Evolutionary conservation across 768 basidiomycete genomes (phyloP).

Genomic region (Rhizopogon rudus): DNA sequence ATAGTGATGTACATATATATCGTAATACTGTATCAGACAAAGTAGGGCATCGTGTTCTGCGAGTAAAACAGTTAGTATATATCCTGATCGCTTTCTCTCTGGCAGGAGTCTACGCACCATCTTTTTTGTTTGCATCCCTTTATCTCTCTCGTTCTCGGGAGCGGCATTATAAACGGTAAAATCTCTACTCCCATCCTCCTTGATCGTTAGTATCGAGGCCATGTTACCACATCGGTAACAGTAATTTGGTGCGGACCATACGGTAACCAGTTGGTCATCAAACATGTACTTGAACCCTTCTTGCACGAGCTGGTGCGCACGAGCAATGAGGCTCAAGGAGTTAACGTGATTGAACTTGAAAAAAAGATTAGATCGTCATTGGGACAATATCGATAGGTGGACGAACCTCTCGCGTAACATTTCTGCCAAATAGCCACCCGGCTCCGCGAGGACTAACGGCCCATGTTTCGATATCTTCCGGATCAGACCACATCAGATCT

Average conservation of each 20-base stretch:
- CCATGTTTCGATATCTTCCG: slow-evolving; percentile 94
- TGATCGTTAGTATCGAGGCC: slow-evolving; percentile 85
- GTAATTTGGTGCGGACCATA: slow-evolving; percentile 91
- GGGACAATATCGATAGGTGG: background rate
- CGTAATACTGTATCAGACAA: slow-evolving; percentile 31
- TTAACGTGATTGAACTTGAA: slow-evolving; percentile 96
- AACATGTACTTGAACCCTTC: slow-evolving; percentile 98
- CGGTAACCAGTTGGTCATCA: slow-evolving; percentile 84
- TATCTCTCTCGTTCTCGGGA: slow-evolving; percentile 83
- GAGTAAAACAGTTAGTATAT: background rate
- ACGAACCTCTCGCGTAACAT: slow-evolving; percentile 76
- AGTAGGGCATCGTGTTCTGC: slow-evolving; percentile 54
- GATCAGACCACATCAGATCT: slow-evolving; percentile 99
- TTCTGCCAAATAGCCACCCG: slow-evolving; percentile 90
- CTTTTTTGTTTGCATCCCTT: slow-evolving; percentile 68
- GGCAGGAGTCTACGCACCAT: slow-evolving; percentile 44
- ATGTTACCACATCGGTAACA: slow-evolving; percentile 86
- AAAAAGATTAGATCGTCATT: background rate
- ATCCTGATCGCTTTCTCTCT: too few species aligned
- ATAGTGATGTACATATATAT: slow-evolving; percentile 1
- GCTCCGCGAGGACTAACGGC: slow-evolving; percentile 95
- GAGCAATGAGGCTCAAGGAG: slow-evolving; percentile 78
- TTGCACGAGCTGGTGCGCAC: slow-evolving; percentile 95
- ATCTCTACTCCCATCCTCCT: slow-evolving; percentile 55
- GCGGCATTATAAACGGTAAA: slow-evolving; percentile 89